Conservation (phyloP, 768 basidiomycete genomes). For the Cystofilobasidium ferigula region DNA sequence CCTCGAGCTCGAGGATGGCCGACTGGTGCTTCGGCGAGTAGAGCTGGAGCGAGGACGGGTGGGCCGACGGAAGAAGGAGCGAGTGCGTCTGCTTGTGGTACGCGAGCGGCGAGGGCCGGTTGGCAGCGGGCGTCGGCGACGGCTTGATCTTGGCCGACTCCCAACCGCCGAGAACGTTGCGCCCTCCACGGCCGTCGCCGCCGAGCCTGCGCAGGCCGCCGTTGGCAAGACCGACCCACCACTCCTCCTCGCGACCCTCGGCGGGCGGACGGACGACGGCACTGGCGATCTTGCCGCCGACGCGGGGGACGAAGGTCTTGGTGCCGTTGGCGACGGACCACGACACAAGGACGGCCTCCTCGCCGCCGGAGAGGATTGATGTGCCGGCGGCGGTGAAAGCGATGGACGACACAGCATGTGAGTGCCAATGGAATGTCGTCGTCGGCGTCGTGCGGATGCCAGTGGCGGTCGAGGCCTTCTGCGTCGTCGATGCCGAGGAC, state of each 20-base stretch:
- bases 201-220: constrained; percentile 47
- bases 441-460: constrained; percentile 54
- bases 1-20: constrained; percentile 74
- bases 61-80: constrained; percentile 80
- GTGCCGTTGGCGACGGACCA: constrained; percentile 87
- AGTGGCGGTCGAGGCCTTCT: constrained; percentile 2
- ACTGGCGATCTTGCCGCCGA: constrained; percentile 73
- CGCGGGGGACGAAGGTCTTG: constrained; percentile 81
- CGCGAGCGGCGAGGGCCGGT: constrained; percentile 52
- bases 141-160: constrained; percentile 16
- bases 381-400: constrained; percentile 82
- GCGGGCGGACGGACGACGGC: constrained; percentile 46
- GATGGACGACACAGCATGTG: constrained; percentile 78
- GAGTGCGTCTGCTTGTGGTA: constrained; percentile 62
- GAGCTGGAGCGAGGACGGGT: constrained; percentile 87
- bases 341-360: constrained; percentile 89
- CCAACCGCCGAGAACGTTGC: constrained; percentile 14
- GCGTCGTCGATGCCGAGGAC: not conserved
- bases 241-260: constrained; percentile 58
- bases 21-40: constrained; percentile 64
- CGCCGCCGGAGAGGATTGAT: constrained; percentile 84
- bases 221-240: constrained; percentile 70
- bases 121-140: not conserved
- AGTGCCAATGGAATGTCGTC: constrained; percentile 87
- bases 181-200: constrained; percentile 15